Evolutionary conservation across 208 protist species (phyloP).

Genomic region (Vickermania ingenoplastis): DNA sequence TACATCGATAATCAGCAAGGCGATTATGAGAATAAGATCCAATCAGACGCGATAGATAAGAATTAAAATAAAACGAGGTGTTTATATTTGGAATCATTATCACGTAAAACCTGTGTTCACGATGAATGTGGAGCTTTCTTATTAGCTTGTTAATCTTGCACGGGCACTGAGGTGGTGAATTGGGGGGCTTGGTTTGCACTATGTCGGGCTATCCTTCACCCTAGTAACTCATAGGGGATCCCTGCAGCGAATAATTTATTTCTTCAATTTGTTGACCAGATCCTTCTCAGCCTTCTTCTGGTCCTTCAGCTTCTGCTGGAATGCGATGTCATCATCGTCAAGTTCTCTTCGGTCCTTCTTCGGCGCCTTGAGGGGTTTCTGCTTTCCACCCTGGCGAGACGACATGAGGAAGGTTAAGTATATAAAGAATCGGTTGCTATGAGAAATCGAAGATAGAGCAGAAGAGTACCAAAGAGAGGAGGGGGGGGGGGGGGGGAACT

Average conservation of each 20-base stretch:
- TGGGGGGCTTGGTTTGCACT: too few species aligned
- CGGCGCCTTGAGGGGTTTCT: constrained; percentile 83
- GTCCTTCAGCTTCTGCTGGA: constrained; percentile 69
- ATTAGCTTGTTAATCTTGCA: too few species aligned
- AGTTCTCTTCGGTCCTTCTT: constrained; percentile 66
- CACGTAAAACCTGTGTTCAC: too few species aligned
- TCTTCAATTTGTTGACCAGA: constrained; percentile 80
- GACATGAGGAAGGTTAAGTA: too few species aligned
- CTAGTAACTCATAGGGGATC: not conserved
- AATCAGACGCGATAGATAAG: too few species aligned
- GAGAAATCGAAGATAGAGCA: constrained; percentile 6
- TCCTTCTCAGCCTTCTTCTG: constrained; percentile 87
- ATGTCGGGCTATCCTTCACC: not conserved
- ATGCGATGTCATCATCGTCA: constrained; percentile 66
- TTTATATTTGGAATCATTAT: too few species aligned
- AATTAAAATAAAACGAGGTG: too few species aligned
- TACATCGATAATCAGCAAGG: too few species aligned
- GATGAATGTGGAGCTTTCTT: too few species aligned
- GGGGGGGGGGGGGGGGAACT: constrained; percentile 3
- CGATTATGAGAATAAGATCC: too few species aligned
- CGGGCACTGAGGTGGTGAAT: too few species aligned
- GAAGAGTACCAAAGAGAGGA: constrained; percentile 2
- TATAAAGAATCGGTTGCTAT: constrained; percentile 9
- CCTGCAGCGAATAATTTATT: constrained; percentile 42
- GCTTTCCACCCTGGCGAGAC: constrained; percentile 80